Evolutionary conservation across 2,329 filamentous ascomycete species (phyloP).

Genomic region (Diplodia scrobiculata): DNA sequence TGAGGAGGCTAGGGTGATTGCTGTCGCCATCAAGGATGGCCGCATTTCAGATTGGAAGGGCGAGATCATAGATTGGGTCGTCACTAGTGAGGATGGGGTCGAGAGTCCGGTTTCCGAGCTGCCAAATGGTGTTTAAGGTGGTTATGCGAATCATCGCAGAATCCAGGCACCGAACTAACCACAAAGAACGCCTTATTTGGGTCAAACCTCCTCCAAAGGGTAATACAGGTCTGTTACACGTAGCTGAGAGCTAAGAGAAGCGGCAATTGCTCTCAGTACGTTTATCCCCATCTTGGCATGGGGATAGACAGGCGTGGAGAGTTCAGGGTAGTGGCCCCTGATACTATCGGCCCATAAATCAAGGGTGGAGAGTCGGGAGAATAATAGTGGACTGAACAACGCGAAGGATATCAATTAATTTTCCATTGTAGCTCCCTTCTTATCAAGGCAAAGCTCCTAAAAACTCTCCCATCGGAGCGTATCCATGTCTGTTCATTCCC

Average conservation of each 20-base stretch:
- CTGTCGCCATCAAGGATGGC: conserved; percentile 81
- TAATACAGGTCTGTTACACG: conserved; percentile 4
- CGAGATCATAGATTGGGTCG: conserved; percentile 76
- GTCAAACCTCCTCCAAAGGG: not conserved
- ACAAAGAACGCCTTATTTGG: not conserved
- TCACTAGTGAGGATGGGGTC: conserved; percentile 30
- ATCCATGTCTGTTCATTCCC: not conserved
- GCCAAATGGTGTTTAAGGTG: conserved; percentile 21
- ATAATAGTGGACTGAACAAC: not conserved
- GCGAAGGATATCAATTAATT: not conserved
- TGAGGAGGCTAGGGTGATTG: conserved; percentile 82
- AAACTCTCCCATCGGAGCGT: not conserved
- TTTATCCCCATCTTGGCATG: not conserved
- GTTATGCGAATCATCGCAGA: not conserved
- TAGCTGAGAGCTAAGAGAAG: not conserved
- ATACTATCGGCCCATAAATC: not conserved
- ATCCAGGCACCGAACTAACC: not conserved
- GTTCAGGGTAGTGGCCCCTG: not conserved
- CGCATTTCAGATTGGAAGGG: conserved; percentile 95
- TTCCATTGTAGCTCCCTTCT: not conserved
- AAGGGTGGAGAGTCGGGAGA: not conserved
- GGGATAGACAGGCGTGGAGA: not conserved
- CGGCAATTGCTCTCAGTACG: not conserved
- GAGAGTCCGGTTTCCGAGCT: not conserved
- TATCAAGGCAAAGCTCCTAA: not conserved